A percentile compares a stretch with the other conserved stretches of the same genome.
Conservation (phyloP, 2,329 filamentous ascomycete genomes). For the Cladosporium sp. region DNA sequence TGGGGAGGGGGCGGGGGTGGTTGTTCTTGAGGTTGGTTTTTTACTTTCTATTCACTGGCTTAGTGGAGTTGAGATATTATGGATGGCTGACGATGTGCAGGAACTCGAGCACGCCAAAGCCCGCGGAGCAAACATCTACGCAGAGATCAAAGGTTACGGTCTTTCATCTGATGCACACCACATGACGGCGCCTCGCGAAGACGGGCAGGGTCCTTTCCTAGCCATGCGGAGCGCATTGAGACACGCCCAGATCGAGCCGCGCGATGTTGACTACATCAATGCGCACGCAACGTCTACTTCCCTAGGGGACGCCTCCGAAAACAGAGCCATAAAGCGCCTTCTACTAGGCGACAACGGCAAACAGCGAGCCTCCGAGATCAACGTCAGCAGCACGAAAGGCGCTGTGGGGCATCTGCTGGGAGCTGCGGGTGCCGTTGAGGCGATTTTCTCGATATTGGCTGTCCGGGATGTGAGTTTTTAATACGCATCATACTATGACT, state of each 20-base stretch:
- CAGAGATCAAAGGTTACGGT: slow-evolving; percentile 85
- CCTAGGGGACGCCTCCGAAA: slow-evolving; percentile 86
- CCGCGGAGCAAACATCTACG: slow-evolving; percentile 79
- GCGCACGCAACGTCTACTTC: slow-evolving; percentile 89
- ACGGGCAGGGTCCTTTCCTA: slow-evolving; percentile 76
- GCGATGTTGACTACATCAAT: slow-evolving; percentile 84
- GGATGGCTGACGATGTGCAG: slow-evolving; percentile 35
- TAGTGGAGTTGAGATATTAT: background rate
- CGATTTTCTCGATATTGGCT: slow-evolving; percentile 78
- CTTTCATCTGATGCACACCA: slow-evolving; percentile 89
- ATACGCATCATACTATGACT: slow-evolving; percentile 21
- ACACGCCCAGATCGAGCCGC: slow-evolving; percentile 68
- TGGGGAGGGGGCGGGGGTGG: slow-evolving; percentile 83
- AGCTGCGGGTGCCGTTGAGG: slow-evolving; percentile 86
- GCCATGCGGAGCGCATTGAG: slow-evolving; percentile 84
- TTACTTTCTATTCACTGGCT: background rate
- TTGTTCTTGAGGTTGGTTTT: slow-evolving; percentile 69
- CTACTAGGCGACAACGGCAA: slow-evolving; percentile 74
- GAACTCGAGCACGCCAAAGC: slow-evolving; percentile 83
- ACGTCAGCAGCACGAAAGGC: slow-evolving; percentile 91
- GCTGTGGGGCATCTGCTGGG: slow-evolving; percentile 89
- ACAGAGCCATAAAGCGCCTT: slow-evolving; percentile 73
- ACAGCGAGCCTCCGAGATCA: slow-evolving; percentile 62
- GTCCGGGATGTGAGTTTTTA: slow-evolving; percentile 67
- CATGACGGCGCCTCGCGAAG: slow-evolving; percentile 83